Evolutionary conservation across 2,329 filamentous ascomycete genomes (phyloP).

Genomic region (Catunica adiposa): DNA sequence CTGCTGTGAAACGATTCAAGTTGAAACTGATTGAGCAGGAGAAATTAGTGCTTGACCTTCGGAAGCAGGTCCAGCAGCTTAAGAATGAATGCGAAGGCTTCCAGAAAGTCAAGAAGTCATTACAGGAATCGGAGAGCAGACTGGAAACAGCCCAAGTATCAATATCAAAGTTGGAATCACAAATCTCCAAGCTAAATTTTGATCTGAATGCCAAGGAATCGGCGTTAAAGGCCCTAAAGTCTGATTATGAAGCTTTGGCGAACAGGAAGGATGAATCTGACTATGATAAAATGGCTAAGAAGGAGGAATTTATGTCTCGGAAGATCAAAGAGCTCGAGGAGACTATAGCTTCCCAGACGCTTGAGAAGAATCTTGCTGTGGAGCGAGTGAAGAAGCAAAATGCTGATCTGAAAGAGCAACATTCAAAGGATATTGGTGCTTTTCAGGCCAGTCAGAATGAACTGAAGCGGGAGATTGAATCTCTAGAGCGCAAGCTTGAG

Average conservation of each 20-base stretch:
- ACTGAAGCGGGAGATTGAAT: constrained; percentile 57
- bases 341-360: constrained; percentile 45
- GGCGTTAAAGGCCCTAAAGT: constrained; percentile 50
- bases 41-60: constrained; percentile 44
- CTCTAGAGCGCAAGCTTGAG: constrained; percentile 80
- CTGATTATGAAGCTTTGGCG: constrained; percentile 50
- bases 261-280: constrained; percentile 44
- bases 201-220: constrained; percentile 48
- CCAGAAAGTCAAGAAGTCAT: constrained; percentile 22
- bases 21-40: constrained; percentile 49
- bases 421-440: constrained; percentile 56
- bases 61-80: constrained; percentile 22
- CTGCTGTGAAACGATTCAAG: constrained; percentile 67
- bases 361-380: constrained; percentile 60
- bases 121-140: constrained; percentile 30
- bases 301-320: constrained; percentile 47
- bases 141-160: constrained; percentile 17
- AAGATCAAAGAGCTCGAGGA: constrained; percentile 37
- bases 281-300: constrained; percentile 30
- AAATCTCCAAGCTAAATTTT: constrained; percentile 41
- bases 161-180: constrained; percentile 19
- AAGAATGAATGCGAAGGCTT: constrained; percentile 18
- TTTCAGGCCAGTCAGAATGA: constrained; percentile 55
- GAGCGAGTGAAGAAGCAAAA: constrained; percentile 50
- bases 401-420: constrained; percentile 55